phyloP scores from a whole-genome alignment of 495 filamentous ascomycete species.

The Hypoxylon intermedium region DNA sequence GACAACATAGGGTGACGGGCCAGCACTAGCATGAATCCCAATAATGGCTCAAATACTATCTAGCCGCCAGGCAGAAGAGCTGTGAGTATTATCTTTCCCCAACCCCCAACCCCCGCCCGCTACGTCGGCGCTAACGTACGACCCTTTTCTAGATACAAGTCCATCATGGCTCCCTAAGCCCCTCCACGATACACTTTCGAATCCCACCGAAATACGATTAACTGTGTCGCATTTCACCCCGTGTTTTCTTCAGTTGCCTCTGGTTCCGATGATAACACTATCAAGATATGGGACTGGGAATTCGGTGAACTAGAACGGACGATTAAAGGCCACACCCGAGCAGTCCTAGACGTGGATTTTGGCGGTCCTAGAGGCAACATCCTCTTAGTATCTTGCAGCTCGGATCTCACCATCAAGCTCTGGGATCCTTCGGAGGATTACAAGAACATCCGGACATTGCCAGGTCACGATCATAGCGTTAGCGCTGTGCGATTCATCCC shows the following conservation, averaged over 20 bases:
- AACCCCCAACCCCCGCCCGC: neutral
- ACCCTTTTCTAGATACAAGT: neutral
- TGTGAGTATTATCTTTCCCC: neutral
- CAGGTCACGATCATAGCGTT: conserved; percentile 92
- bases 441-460: conserved; percentile 91
- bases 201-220: conserved; percentile 84
- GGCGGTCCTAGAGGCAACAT: conserved; percentile 86
- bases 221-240: conserved; percentile 92
- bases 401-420: conserved; percentile 91
- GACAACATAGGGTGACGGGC: neutral
- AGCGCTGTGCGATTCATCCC: conserved; percentile 89
- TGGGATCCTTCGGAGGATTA: conserved; percentile 96
- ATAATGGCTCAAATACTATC: neutral
- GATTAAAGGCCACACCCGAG: conserved; percentile 90
- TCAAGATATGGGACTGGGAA: conserved; percentile 99
- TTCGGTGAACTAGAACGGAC: conserved; percentile 90
- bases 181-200: conserved; percentile 82
- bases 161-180: conserved; percentile 78
- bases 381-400: conserved; percentile 84
- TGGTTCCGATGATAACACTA: conserved; percentile 84
- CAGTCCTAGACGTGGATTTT: conserved; percentile 88
- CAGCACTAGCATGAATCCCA: neutral
- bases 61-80: neutral
- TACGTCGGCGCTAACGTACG: neutral
- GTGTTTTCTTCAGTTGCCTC: conserved; percentile 90